Conservation (phyloP, 257 asterid genomes). For the Solanum sitiens region DNA sequence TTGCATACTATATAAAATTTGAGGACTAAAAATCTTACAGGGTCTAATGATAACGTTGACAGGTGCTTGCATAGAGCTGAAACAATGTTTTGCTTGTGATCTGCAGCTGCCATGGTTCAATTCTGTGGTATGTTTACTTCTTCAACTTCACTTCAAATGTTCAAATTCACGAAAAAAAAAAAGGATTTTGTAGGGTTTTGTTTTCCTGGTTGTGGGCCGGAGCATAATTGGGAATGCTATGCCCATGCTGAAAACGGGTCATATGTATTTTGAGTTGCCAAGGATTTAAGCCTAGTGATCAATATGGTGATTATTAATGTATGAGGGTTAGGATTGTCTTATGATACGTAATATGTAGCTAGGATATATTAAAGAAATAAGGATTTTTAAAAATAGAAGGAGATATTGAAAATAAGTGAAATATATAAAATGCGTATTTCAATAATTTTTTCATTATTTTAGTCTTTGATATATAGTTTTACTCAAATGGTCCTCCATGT, state of each 20-base stretch:
- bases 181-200: slow-evolving; percentile 13
- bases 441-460: not conserved
- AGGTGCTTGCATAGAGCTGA: slow-evolving; percentile 49
- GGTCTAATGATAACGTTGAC: slow-evolving; percentile 35
- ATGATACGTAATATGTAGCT: no score
- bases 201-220: not conserved
- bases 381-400: no score
- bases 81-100: slow-evolving; percentile 25
- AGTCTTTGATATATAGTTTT: not conserved
- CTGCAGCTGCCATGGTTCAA: slow-evolving; percentile 34
- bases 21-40: slow-evolving; percentile 19
- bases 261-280: not conserved
- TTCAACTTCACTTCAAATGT: not conserved
- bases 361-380: no score
- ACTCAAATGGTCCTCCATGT: not conserved
- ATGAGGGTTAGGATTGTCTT: not conserved
- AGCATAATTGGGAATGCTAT: not conserved
- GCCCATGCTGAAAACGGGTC: not conserved
- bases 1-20: not conserved
- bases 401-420: no score
- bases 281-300: not conserved
- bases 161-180: not conserved
- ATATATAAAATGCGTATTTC: no score
- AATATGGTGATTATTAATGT: not conserved
- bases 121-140: not conserved